These are phyloP conservation scores for Ophiostoma sp. DNA, from an alignment of 2,329 filamentous ascomycete genomes.

Conservation along the genomic window DNA sequence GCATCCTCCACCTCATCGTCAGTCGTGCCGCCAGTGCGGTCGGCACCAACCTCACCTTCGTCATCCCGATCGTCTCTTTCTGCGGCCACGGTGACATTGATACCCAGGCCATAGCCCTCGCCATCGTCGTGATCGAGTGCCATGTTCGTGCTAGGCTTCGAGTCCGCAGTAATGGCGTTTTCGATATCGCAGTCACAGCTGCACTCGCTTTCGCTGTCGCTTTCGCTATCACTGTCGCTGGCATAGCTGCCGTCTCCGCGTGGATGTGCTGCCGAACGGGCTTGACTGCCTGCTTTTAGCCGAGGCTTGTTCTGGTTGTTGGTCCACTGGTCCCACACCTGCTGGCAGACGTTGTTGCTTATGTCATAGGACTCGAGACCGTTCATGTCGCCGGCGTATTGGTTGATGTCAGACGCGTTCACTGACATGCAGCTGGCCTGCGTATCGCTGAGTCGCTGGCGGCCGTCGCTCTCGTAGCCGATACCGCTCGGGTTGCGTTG, in stretches of 20 bases:
- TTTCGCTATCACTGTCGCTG: background rate
- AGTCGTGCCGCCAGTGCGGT: background rate
- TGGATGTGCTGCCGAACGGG: background rate
- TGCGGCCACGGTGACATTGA: background rate
- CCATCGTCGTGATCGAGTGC: background rate
- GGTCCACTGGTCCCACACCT: conserved; percentile 23
- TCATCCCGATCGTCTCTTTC: background rate
- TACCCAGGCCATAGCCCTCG: background rate
- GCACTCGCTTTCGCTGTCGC: background rate
- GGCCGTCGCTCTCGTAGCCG: conserved; percentile 1
- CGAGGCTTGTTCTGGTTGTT: conserved; percentile 19
- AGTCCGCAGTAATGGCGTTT: background rate
- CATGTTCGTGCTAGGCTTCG: background rate
- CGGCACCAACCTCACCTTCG: background rate
- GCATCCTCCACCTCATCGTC: background rate
- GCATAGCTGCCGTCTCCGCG: background rate
- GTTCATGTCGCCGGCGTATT: conserved; percentile 17
- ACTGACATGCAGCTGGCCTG: conserved; percentile 23
- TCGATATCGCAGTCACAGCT: background rate
- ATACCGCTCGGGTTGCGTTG: conserved; percentile 2
- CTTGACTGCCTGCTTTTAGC: background rate
- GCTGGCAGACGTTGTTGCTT: conserved; percentile 19
- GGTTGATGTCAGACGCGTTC: background rate
- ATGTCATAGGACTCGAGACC: background rate
- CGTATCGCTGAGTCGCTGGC: background rate